Evolutionary conservation across 1,284 basidiomycete genomes (phyloP).

Genomic region (Rhodotorula sp.): DNA sequence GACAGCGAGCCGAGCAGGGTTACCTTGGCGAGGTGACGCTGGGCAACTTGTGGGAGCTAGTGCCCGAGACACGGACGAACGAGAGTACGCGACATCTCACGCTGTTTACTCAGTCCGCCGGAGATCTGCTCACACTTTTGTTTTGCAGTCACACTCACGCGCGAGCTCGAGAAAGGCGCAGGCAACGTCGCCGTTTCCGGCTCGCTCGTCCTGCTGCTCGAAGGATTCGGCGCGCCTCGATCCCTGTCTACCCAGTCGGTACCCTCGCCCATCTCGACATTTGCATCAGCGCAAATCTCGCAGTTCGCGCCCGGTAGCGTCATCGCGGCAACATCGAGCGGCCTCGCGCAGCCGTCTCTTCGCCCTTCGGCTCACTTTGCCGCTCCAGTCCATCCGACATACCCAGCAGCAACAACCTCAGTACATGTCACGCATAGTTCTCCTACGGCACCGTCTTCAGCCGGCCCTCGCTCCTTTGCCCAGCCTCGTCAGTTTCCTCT

Average conservation of each 20-base stretch:
- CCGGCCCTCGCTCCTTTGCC: neutral
- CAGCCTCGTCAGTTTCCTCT: neutral
- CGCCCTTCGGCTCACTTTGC: neutral
- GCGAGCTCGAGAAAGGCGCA: conserved; percentile 78
- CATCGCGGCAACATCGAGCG: neutral
- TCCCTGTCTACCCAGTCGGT: conserved; percentile 48
- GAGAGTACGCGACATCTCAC: conserved; percentile 60
- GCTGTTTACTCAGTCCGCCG: too few species aligned
- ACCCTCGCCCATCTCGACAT: conserved; percentile 12
- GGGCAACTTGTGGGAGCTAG: conserved; percentile 76
- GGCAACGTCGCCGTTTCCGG: conserved; percentile 83
- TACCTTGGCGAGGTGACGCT: conserved; percentile 86
- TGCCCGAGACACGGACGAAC: conserved; percentile 79
- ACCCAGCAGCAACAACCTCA: neutral
- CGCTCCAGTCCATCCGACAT: neutral
- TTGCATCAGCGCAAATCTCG: neutral
- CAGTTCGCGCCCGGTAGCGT: neutral
- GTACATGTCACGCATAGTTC: too few species aligned
- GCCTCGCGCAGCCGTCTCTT: neutral
- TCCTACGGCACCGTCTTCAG: neutral
- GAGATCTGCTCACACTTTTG: neutral
- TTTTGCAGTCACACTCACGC: conserved; percentile 55
- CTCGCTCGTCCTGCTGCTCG: conserved; percentile 71
- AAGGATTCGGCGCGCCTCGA: conserved; percentile 60
- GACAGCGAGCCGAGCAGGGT: conserved; percentile 58